Evolutionary conservation across 371 early-diverging fungal species (phyloP).

Genomic region (Blakeslea trispora): DNA sequence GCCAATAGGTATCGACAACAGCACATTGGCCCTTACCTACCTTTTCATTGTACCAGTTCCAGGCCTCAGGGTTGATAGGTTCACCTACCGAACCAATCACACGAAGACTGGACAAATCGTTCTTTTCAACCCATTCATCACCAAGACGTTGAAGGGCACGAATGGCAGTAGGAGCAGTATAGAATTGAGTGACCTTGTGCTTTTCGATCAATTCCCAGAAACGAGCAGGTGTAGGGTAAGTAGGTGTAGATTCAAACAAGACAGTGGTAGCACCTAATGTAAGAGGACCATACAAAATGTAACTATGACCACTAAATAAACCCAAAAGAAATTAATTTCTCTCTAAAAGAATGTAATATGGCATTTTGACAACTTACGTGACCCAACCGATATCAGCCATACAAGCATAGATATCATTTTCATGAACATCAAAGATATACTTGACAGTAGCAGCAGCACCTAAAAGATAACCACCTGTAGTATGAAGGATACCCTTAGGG

Average conservation of each 20-base stretch:
- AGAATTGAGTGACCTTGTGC: conserved; percentile 93
- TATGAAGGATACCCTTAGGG: conserved; percentile 94
- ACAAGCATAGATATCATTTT: conserved; percentile 83
- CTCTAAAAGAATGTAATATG: too few species aligned
- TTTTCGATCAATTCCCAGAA: conserved; percentile 85
- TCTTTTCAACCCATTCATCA: conserved; percentile 73
- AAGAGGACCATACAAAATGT: conserved; percentile 94
- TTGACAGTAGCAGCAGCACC: conserved; percentile 90
- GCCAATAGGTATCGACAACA: conserved; percentile 96
- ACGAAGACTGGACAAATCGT: conserved; percentile 77
- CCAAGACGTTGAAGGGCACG: conserved; percentile 89
- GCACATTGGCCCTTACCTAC: conserved; percentile 85
- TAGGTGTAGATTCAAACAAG: conserved; percentile 88
- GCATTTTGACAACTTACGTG: too few species aligned
- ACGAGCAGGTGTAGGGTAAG: conserved; percentile 78
- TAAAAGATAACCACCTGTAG: conserved; percentile 95
- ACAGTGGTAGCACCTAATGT: conserved; percentile 88
- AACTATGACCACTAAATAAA: conserved; percentile 57
- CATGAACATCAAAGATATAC: conserved; percentile 90
- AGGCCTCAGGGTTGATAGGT: conserved; percentile 97
- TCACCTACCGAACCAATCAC: conserved; percentile 97
- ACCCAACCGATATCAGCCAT: conserved; percentile 85
- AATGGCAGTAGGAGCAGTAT: conserved; percentile 98
- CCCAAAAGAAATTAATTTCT: too few species aligned
- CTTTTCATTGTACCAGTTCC: conserved; percentile 92